Evolutionary conservation across 2,329 filamentous ascomycete genomes (phyloP), one percentile per base, ranked within the genome.

Genomic region (Rhinocladiella similis): DNA sequence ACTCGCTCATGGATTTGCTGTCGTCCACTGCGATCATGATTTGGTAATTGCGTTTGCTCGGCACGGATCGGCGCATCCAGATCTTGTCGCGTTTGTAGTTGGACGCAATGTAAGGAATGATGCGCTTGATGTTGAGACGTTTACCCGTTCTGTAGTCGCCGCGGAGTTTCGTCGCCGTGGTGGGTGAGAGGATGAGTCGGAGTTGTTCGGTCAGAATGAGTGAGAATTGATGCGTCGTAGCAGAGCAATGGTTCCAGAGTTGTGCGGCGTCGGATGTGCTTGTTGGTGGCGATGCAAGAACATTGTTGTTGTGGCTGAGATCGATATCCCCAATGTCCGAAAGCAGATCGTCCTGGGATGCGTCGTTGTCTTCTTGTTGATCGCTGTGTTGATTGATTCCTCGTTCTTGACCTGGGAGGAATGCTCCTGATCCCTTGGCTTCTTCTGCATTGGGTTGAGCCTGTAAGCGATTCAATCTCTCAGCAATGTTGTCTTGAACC

Each of bases 31-130:
- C 95, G 48, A 99, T 87, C 77, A 99, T 86, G 72, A 99, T 95
- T 74, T 99, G 95, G 75, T 99, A 99, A 55, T 87, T 88, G 39
- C 95, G 88, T 75, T 97, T 97, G 36, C 88, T 93, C 1, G 95
- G 95, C 48, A 96, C 86, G 33, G 85, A 88, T 54, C 95, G 86
- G 13, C 95, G 89, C 88, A 99, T 96, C 94, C 94, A 99, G 75
- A 99, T 99, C 80, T 99, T 99, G 83, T 99, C 94, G 59, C 94
- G 90, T 80, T 97, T 97, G 82, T 97, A 99, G 70, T 89, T 88
- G 0, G 92, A 97, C 1, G 95, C 94, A 66, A 99, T 97, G 76
- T 99, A 99, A 0, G 95, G 94, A 67, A 99, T 99, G 75, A 99
- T 99, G 65, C 93, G 91, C 75, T 97, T 97, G 79, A 99, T 96